Conservation (phyloP, 805 yeast species). For the Nakazawaea siamensis region DNA sequence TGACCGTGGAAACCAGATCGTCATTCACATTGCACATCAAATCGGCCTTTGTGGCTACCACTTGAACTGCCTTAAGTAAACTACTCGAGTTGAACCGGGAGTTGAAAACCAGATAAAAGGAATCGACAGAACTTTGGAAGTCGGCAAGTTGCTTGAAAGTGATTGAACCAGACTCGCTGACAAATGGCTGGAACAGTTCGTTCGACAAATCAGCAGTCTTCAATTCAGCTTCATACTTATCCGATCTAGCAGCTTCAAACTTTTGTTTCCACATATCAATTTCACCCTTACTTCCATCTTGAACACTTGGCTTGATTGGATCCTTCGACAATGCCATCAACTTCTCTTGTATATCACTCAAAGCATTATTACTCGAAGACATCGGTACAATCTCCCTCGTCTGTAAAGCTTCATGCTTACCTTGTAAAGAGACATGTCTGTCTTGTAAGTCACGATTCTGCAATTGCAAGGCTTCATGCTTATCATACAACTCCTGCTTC, state of each 20-base stretch:
- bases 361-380: not conserved
- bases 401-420: not conserved
- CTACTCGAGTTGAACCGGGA: constrained; percentile 24
- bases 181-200: constrained; percentile 1
- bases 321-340: not conserved
- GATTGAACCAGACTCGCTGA: constrained; percentile 32
- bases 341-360: no score
- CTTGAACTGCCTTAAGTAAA: constrained; percentile 44
- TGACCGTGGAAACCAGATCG: constrained; percentile 26
- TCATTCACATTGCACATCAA: constrained; percentile 13
- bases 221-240: constrained; percentile 11
- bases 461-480: not conserved
- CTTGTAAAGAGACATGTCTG: not conserved
- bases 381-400: not conserved
- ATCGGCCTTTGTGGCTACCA: constrained; percentile 38
- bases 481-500: not conserved
- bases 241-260: constrained; percentile 37
- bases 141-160: constrained; percentile 34
- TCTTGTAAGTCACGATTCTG: not conserved
- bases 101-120: constrained; percentile 25
- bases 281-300: no score
- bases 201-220: constrained; percentile 15
- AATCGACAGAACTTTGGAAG: constrained; percentile 41
- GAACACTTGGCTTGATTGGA: no score
- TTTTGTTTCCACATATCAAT: constrained; percentile 41